Evolutionary conservation across 192 early-diverging fungal genomes (phyloP), one percentile per base, ranked within the genome.

Genomic region (Jimgerdemannia lactiflua): DNA sequence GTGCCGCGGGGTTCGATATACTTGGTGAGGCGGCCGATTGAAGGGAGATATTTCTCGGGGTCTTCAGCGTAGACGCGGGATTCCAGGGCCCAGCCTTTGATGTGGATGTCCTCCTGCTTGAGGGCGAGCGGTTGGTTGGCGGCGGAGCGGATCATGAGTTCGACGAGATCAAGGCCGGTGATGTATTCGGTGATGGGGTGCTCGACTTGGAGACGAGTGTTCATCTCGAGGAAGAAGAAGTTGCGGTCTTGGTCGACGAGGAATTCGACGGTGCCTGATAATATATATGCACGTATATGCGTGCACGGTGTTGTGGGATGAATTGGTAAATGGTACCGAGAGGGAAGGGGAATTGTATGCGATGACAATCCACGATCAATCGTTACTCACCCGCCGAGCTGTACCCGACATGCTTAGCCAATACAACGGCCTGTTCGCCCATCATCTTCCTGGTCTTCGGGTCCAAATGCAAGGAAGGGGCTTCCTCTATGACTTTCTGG

Each of bases 11-110:
- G 95, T 78, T 98, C 97, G 41, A 90, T 89, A 85, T 98, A 98
- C 79, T 89, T 89, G 39, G 85, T 83, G 67, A 98, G 88, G 43
- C 91, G 89, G 65, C 97, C 97, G 73, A 97, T 96, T 54, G 94
- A 96, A 3, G 97, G 96, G 43, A 98, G 84, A 85, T 95, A 97
- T 81, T 92, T 95, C 69, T 93, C 92, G 3, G 97, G 95, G 78
- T 98, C 95, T 79, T 98, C 97, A 40, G 97, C 97, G 78, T 98
- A 98, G 14, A 98, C 94, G 68, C 97, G 92, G 14, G 97, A 94
- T 85, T 98, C 97, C 74, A 96, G 90, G 6, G 97, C 93, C 95
- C 95, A 97, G 3, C 97, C 97, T 64, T 94, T 86, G 70, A 92
- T 90, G 64, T 86, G 83, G 43, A 97, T 86, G 64, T 96, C 94